Evolutionary conservation across 2,329 filamentous ascomycete species (phyloP).

Genomic region (Alternaria sp.): DNA sequence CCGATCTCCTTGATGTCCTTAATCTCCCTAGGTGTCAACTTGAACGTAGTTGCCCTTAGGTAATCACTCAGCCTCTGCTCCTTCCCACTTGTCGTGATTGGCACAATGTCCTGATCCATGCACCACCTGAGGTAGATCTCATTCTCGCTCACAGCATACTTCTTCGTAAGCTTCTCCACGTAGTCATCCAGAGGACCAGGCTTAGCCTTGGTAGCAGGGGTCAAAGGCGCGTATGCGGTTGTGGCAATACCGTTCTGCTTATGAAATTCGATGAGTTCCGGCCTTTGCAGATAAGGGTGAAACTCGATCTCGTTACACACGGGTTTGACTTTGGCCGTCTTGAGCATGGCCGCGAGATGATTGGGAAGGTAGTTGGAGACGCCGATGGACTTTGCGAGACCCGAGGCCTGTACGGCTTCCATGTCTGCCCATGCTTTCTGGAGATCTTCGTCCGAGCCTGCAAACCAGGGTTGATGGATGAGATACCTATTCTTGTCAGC

Average conservation of each 20-base stretch:
- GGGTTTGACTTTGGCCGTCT: conserved; percentile 63
- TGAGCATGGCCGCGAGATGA: conserved; percentile 64
- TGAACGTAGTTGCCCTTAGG: conserved; percentile 64
- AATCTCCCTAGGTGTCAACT: conserved; percentile 66
- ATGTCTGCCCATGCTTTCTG: conserved; percentile 67
- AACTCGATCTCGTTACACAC: conserved; percentile 75
- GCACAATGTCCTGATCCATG: conserved; percentile 66
- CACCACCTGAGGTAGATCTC: conserved; percentile 68
- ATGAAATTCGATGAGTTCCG: conserved; percentile 64
- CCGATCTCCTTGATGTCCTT: conserved; percentile 60
- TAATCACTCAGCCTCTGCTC: conserved; percentile 68
- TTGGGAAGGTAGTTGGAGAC: conserved; percentile 66
- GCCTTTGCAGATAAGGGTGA: conserved; percentile 72
- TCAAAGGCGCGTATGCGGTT: conserved; percentile 57
- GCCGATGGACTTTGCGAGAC: conserved; percentile 68
- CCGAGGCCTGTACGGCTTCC: conserved; percentile 65
- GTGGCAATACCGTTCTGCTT: conserved; percentile 60
- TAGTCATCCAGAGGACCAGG: conserved; percentile 65
- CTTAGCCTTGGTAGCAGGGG: conserved; percentile 63
- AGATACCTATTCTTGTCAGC: conserved; percentile 59
- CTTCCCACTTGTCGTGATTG: conserved; percentile 68
- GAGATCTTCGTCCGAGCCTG: conserved; percentile 61
- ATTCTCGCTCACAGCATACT: conserved; percentile 66
- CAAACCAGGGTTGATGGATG: conserved; percentile 69
- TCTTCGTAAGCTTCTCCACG: conserved; percentile 63